Percentiles rank a stretch among this genome's conserved stretches.
Evolutionary conservation across 371 early-diverging fungal genomes (phyloP).

Genomic region (Lichtheimia corymbifera): DNA sequence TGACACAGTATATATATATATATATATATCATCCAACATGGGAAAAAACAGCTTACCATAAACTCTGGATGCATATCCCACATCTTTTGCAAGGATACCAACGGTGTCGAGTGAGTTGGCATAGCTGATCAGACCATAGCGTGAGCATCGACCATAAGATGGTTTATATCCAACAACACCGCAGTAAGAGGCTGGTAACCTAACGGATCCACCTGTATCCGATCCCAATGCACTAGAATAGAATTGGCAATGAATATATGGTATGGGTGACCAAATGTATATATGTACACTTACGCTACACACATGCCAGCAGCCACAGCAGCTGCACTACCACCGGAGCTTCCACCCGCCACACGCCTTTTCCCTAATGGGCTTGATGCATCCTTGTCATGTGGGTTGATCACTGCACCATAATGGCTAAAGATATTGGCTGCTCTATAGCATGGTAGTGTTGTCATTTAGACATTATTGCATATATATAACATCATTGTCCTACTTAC

Average conservation of each 20-base stretch:
- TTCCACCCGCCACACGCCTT: conserved; percentile 80
- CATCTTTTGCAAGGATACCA: conserved; percentile 72
- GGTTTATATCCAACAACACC: conserved; percentile 95
- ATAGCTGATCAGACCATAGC: conserved; percentile 87
- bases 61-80: conserved; percentile 53
- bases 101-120: conserved; percentile 90
- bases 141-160: conserved; percentile 84
- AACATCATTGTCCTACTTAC: conserved; percentile 27
- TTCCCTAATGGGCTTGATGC: conserved; percentile 9
- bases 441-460: neutral
- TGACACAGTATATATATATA: neutral
- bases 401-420: conserved; percentile 49
- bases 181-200: conserved; percentile 93
- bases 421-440: conserved; percentile 55
- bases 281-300: conserved; percentile 60
- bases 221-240: conserved; percentile 76
- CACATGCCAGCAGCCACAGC: conserved; percentile 84
- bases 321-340: conserved; percentile 92
- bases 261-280: neutral
- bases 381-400: conserved; percentile 45
- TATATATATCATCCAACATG: neutral
- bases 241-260: neutral
- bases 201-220: conserved; percentile 94
- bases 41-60: conserved; percentile 42
- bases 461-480: neutral